Conservation (phyloP, 108 stramenopile species). For the Skeletonema potamos region DNA sequence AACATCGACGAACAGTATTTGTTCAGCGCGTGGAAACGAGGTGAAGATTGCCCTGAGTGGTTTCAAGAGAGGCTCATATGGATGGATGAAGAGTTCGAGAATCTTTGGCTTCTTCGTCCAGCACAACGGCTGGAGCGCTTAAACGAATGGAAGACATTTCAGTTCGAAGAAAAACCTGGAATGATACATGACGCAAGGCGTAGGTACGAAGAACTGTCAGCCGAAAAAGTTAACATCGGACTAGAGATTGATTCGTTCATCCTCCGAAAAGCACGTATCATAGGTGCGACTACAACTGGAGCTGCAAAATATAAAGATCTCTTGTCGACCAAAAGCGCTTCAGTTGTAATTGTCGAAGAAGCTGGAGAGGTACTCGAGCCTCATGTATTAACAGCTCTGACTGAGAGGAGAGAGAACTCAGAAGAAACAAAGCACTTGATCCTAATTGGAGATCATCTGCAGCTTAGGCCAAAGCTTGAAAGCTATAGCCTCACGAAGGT, state of each 20-base stretch:
- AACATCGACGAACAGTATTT: constrained; percentile 24
- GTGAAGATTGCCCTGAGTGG: constrained; percentile 35
- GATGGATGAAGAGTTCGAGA: constrained; percentile 4
- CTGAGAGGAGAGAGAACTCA: constrained; percentile 4
- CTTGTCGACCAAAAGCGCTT: constrained; percentile 27
- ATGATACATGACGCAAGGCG: constrained; percentile 1
- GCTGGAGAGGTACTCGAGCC: constrained; percentile 76
- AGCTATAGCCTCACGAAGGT: constrained; percentile 55
- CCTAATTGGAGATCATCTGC: constrained; percentile 84
- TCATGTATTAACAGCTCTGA: constrained; percentile 58
- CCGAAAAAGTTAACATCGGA: constrained; percentile 20
- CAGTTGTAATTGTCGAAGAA: constrained; percentile 67
- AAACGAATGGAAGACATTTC: constrained; percentile 13
- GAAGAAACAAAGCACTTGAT: constrained; percentile 71
- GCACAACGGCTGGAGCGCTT: constrained; percentile 9
- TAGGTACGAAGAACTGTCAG: constrained; percentile 19
- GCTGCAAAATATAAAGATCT: constrained; percentile 51
- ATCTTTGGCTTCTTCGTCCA: constrained; percentile 23
- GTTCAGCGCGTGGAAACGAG: constrained; percentile 39
- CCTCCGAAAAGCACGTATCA: constrained; percentile 43
- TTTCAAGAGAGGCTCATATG: not conserved
- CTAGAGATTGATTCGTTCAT: constrained; percentile 33
- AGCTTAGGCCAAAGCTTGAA: constrained; percentile 80
- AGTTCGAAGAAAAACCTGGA: constrained; percentile 1
- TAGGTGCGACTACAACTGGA: constrained; percentile 57